These are phyloP conservation scores for Fusarium devonianum DNA, from an alignment of 2,329 filamentous ascomycete genomes.

Conservation along the genomic window DNA sequence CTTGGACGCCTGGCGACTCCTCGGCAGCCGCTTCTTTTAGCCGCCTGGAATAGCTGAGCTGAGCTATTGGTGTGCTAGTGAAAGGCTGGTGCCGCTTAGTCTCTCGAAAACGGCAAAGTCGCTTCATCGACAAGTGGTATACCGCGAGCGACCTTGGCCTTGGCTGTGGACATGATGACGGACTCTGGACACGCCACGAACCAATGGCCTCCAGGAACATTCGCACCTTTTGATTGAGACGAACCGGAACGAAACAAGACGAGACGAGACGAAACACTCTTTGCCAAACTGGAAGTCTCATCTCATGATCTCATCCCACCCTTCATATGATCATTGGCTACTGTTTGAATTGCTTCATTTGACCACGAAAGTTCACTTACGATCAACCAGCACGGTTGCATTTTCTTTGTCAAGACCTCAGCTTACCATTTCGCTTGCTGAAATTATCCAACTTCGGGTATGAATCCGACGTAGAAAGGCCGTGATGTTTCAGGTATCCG, in stretches of 20 bases:
- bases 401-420: neutral
- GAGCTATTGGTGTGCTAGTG: slow-evolving; percentile 5
- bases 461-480: too few relatives aligned
- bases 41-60: neutral
- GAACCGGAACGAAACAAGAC: slow-evolving; percentile 13
- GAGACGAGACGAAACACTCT: slow-evolving; percentile 31
- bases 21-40: neutral
- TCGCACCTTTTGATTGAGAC: too few relatives aligned
- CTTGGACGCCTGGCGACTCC: neutral
- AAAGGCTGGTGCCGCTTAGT: slow-evolving; percentile 6
- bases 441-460: neutral
- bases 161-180: neutral
- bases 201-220: slow-evolving; percentile 17
- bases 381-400: neutral
- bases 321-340: neutral
- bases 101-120: slow-evolving; percentile 7
- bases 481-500: slow-evolving; percentile 6
- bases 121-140: slow-evolving; percentile 12
- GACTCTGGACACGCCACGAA: slow-evolving; percentile 2
- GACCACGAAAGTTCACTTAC: neutral
- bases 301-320: slow-evolving; percentile 5
- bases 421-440: neutral
- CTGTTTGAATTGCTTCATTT: neutral
- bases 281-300: slow-evolving; percentile 1
- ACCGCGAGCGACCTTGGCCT: slow-evolving; percentile 33